Conservation (phyloP, 768 basidiomycete species). For the Clitopilus hobsonii region DNA sequence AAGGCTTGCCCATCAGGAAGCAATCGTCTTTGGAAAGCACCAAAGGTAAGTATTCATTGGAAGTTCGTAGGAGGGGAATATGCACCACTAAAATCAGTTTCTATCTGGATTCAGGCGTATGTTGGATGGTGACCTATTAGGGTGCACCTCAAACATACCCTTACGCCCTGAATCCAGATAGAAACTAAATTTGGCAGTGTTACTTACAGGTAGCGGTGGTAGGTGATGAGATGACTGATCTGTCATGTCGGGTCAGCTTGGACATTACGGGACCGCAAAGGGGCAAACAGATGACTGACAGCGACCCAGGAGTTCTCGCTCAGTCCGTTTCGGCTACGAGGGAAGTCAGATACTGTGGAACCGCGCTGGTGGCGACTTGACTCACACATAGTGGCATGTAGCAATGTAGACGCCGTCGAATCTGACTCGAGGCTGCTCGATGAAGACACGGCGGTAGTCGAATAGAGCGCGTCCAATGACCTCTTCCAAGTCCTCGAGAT, state of each 20-base stretch:
- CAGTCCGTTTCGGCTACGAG: constrained; percentile 59
- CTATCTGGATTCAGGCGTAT: no score
- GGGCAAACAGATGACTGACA: constrained; percentile 45
- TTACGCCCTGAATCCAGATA: neutral
- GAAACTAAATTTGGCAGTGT: neutral
- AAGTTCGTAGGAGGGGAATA: neutral
- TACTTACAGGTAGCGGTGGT: constrained; percentile 84
- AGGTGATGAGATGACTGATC: constrained; percentile 85
- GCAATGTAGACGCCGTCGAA: constrained; percentile 90
- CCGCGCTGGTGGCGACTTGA: constrained; percentile 7
- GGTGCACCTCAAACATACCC: no score
- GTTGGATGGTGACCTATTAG: no score
- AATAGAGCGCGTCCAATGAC: constrained; percentile 49
- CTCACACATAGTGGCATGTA: constrained; percentile 83
- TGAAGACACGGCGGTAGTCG: constrained; percentile 72
- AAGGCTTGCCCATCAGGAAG: constrained; percentile 83
- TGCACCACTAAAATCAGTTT: neutral
- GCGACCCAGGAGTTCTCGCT: constrained; percentile 88
- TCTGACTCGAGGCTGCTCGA: constrained; percentile 83
- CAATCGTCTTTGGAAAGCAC: constrained; percentile 59
- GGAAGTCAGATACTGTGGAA: constrained; percentile 7
- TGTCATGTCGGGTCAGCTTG: constrained; percentile 20
- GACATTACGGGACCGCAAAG: neutral
- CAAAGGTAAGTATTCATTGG: neutral
- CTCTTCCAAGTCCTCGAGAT: constrained; percentile 39